Percentiles rank a stretch among this genome's conserved stretches.
phyloP scores from a whole-genome alignment of 176 grass and related monocot species.

The Eragrostis curvula region DNA sequence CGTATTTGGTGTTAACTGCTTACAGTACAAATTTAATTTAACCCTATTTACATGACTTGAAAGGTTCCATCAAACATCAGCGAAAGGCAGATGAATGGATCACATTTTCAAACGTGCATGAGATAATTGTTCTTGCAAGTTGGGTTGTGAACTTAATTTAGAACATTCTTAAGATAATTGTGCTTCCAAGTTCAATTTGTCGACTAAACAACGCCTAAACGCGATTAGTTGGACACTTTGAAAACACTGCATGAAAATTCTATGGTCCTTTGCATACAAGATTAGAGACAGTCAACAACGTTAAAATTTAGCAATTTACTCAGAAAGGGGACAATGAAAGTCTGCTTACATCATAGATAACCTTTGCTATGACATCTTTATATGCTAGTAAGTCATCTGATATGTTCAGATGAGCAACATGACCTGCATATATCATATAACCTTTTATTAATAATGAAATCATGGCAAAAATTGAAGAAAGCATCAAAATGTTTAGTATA shows the following conservation, averaged over 20 bases:
- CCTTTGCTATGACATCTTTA: constrained; percentile 86
- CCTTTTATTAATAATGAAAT: constrained; percentile 30
- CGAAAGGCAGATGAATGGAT: neutral
- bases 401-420: constrained; percentile 98
- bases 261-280: neutral
- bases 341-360: constrained; percentile 93
- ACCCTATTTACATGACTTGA: constrained; percentile 14
- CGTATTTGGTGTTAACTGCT: neutral
- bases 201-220: too few species aligned
- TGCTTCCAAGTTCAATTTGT: too few species aligned
- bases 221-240: too few species aligned
- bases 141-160: neutral
- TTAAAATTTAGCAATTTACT: constrained; percentile 6
- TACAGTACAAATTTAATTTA: constrained; percentile 16
- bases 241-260: constrained; percentile 5
- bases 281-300: neutral
- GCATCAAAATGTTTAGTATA: constrained; percentile 42
- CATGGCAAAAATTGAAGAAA: constrained; percentile 14
- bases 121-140: neutral
- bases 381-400: constrained; percentile 76
- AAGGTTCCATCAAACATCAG: neutral
- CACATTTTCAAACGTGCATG: neutral
- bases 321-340: constrained; percentile 9
- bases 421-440: constrained; percentile 67
- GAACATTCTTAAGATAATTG: neutral